Evolutionary conservation across 1,284 basidiomycete genomes (phyloP), one percentile per base, ranked within the genome.

Genomic region (Apiotrichum gracile): DNA sequence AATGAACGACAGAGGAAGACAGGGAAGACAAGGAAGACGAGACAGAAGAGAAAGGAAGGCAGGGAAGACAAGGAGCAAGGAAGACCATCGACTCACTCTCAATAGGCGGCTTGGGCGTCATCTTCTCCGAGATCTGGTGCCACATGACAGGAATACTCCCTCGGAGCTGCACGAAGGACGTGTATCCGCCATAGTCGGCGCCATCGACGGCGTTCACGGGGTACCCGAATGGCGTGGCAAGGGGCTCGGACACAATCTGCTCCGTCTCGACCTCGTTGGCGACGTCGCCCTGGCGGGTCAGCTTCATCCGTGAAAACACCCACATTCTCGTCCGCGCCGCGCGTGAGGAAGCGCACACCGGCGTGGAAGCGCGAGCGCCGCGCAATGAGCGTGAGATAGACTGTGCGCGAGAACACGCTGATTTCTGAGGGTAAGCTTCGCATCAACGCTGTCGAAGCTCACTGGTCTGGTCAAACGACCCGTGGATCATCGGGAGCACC

Each of bases 251-350:
- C 1, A 98, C 93, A 49, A 98, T 96, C 68, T 99, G 96, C 68
- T 99, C 96, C 0, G 93, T 97, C 75, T 99, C 96, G 3, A 99
- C 96, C 74, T 98, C 96, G 66, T 99, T 99, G 1, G 94, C 96
- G 2, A 98, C 96, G 68, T 97, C 90, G 2, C 96, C 96, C 88
- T 93, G 63, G 5, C 3, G 10, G 45, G 8, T 52, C 41, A 51
- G 39, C 19, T 49, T 7, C 13, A 29, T 6, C 7, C 27, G 27
- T 29, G 14, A 17, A 27, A 22, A 8, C 8, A 51, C 61, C 58
- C 31, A 72, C 72, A 49, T 70, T 59, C 61, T 93, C 88, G 65
- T 97, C 93, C 21, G 93, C 89, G 1, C 96, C 96, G 52, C 96
- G 83, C 58, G 94, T 97, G 29, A 97, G 77, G 76, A 96, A 99